Conservation (phyloP, 2,329 filamentous ascomycete genomes). For the Colletotrichum salicis region DNA sequence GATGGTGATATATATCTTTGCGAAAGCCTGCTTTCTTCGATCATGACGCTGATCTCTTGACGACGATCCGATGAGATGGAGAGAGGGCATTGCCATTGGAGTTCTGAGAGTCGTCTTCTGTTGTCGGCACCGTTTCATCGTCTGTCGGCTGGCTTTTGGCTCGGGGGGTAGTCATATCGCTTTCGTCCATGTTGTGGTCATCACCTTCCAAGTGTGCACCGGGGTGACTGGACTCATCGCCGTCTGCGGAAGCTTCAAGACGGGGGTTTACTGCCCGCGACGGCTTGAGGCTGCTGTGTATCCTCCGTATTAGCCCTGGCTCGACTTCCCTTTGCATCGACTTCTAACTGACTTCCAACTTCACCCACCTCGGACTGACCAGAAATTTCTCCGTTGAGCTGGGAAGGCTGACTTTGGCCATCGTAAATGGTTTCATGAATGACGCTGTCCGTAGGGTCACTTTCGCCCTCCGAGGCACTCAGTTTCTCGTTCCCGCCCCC, state of each 20-base stretch:
- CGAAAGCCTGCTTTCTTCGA: constrained; percentile 59
- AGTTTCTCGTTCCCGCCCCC: constrained; percentile 39
- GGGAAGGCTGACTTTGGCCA: constrained; percentile 9
- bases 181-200: background rate
- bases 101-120: constrained; percentile 31
- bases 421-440: constrained; percentile 39
- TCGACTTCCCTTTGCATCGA: constrained; percentile 37
- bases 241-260: background rate
- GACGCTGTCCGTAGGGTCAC: constrained; percentile 36
- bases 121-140: background rate
- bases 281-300: constrained; percentile 12
- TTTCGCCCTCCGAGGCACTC: constrained; percentile 2
- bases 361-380: constrained; percentile 37
- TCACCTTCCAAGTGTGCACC: background rate
- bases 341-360: constrained; percentile 44
- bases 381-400: constrained; percentile 13
- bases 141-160: background rate
- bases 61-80: constrained; percentile 47
- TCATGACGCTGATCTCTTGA: constrained; percentile 54
- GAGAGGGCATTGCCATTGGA: constrained; percentile 19
- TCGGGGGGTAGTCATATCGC: constrained; percentile 2
- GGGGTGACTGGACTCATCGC: background rate
- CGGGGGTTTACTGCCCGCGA: background rate
- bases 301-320: constrained; percentile 28
- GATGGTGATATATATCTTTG: constrained; percentile 56